Percentiles rank a stretch among this genome's conserved stretches.
Conservation (phyloP, 2,329 filamentous ascomycete species). For the Fusarium sororula region DNA sequence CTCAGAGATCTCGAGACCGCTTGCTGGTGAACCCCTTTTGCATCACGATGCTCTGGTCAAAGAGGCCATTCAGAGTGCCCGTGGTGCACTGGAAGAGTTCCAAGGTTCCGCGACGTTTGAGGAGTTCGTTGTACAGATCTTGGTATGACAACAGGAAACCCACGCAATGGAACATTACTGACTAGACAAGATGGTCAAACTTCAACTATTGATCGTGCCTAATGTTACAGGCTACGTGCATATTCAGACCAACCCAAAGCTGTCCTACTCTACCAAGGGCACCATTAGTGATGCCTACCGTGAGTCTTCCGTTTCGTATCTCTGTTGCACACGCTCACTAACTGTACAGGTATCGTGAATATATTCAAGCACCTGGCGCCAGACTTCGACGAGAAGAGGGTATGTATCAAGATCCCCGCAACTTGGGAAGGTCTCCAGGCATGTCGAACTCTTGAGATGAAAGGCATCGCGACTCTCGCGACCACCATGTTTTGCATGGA, state of each 20-base stretch:
- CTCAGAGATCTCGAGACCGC: constrained; percentile 43
- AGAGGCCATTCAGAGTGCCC: constrained; percentile 40
- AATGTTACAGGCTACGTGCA: constrained; percentile 63
- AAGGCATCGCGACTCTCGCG: constrained; percentile 66
- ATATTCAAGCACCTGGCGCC: constrained; percentile 38
- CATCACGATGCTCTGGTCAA: constrained; percentile 44
- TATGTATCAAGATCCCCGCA: constrained; percentile 71
- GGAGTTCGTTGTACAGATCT: constrained; percentile 65
- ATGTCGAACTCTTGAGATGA: constrained; percentile 61
- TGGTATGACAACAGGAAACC: constrained; percentile 48
- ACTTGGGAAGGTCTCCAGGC: constrained; percentile 72
- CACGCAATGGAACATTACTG: background rate
- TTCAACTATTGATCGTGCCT: constrained; percentile 61
- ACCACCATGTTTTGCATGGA: constrained; percentile 71
- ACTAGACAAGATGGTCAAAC: constrained; percentile 60
- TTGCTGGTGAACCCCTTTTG: constrained; percentile 27
- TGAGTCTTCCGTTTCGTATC: constrained; percentile 41
- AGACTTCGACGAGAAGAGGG: constrained; percentile 54
- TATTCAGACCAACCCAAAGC: constrained; percentile 68
- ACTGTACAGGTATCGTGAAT: constrained; percentile 55
- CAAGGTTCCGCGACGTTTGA: constrained; percentile 43
- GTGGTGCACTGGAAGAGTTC: constrained; percentile 17
- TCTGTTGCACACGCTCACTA: background rate
- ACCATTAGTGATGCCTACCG: constrained; percentile 62
- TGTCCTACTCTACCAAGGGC: constrained; percentile 59